These are phyloP conservation scores for Serpula lacrymans DNA, from an alignment of 768 basidiomycete species.

Conservation along the genomic window DNA sequence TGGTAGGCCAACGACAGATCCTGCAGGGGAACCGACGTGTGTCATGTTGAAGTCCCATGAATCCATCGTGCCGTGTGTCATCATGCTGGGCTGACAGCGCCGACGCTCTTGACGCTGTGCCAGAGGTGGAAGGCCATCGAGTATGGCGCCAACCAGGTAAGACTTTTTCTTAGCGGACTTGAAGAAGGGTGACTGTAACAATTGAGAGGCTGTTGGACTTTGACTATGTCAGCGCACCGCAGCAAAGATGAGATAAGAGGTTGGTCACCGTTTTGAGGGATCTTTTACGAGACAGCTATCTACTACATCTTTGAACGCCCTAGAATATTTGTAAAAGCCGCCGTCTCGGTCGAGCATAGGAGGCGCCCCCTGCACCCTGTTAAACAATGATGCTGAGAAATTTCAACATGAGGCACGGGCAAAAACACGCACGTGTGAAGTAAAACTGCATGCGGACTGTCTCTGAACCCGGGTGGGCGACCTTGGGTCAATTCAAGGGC, in stretches of 20 bases:
- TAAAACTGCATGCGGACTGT: slow-evolving; percentile 69
- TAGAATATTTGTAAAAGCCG: slow-evolving; percentile 72
- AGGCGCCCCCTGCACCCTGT: slow-evolving; percentile 70
- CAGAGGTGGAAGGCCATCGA: slow-evolving; percentile 73
- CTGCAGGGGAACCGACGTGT: slow-evolving; percentile 36
- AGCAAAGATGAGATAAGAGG: slow-evolving; percentile 3
- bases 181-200: slow-evolving; percentile 81
- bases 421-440: slow-evolving; percentile 70
- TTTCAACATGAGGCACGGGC: slow-evolving; percentile 1
- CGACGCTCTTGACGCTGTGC: slow-evolving; percentile 67
- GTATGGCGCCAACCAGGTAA: slow-evolving; percentile 72
- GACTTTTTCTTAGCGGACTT: slow-evolving; percentile 73
- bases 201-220: slow-evolving; percentile 73
- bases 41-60: slow-evolving; percentile 75
- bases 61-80: slow-evolving; percentile 53
- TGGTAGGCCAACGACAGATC: slow-evolving; percentile 12
- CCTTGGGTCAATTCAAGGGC: slow-evolving; percentile 87
- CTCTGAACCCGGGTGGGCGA: slow-evolving; percentile 78
- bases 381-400: background rate
- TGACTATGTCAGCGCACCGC: background rate
- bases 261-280: slow-evolving; percentile 70
- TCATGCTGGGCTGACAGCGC: slow-evolving; percentile 36
- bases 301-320: slow-evolving; percentile 78
- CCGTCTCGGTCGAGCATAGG: slow-evolving; percentile 75
- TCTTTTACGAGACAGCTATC: slow-evolving; percentile 84